Percentiles rank a stretch among this genome's conserved stretches.
These are phyloP conservation scores for Dactylellina haptotyla DNA, from an alignment of 2,329 filamentous ascomycete species.

Conservation along the genomic window DNA sequence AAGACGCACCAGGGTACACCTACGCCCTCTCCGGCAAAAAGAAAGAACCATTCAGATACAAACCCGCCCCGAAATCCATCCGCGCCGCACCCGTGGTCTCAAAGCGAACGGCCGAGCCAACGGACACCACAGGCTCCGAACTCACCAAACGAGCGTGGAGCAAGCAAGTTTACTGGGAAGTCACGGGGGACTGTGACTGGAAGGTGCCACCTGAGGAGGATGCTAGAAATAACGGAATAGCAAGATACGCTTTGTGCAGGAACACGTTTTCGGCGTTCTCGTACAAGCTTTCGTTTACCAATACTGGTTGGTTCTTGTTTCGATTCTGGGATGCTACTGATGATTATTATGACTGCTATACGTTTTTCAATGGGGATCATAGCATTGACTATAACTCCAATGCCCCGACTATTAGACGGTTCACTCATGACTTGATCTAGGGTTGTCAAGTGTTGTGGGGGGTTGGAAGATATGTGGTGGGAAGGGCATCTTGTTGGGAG, in stretches of 20 bases:
- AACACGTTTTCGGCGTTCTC: neutral
- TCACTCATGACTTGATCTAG: neutral
- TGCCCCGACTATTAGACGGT: neutral
- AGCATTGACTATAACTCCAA: neutral
- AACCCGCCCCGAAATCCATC: neutral
- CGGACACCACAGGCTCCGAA: neutral
- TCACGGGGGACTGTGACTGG: neutral
- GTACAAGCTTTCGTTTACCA: neutral
- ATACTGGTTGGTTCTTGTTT: neutral
- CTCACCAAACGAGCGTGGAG: neutral
- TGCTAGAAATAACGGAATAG: neutral
- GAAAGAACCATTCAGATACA: neutral
- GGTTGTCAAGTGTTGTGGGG: too few species aligned
- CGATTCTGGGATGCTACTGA: neutral
- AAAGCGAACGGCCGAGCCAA: neutral
- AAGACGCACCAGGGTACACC: neutral
- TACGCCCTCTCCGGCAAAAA: neutral
- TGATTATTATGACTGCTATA: neutral
- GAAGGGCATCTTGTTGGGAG: too few species aligned
- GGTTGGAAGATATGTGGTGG: too few species aligned
- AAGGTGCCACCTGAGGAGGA: neutral
- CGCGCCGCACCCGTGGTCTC: too few species aligned
- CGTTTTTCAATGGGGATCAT: neutral
- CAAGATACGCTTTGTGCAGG: neutral
- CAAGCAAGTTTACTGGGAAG: neutral